Evolutionary conservation across 371 early-diverging fungal species (phyloP), one percentile per base, ranked within the genome.

Genomic region (Smittium culicis): DNA sequence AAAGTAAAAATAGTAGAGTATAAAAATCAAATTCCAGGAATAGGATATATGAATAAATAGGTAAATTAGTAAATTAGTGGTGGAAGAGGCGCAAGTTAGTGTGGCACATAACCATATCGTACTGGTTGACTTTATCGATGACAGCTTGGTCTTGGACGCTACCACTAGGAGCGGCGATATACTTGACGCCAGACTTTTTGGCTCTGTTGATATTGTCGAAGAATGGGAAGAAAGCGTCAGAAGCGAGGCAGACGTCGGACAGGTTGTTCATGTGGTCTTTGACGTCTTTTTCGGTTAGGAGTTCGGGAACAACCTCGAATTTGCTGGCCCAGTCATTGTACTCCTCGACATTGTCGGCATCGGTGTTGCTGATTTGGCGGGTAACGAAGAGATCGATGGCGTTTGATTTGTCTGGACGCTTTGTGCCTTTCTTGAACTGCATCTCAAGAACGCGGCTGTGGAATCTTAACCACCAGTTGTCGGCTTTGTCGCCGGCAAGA

Each of bases 171-270:
- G 93, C 93, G 58, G 92, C 94, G 68, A 96, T 81, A 74, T 84
- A 90, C 67, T 81, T 79, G 68, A 91, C 98, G 70, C 98, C 98
- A 30, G 88, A 86, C 74, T 85, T 82, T 33, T 81, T 78, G 54
- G 88, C 96, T 62, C 98, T 85, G 74, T 90, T 88, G 67, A 97
- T 80, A 72, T 94, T 96, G 79, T 97, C 98, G 14, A 88, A 81
- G 86, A 97, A 97, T 73, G 98, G 98, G 92, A 97, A 97, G 87
- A 97, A 97, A 54, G 96, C 96, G 76, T 97, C 98, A 30, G 92
- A 92, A 1, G 91, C 85, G 8, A 94, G 80, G 16, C 88, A 88
- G 34, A 95, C 89, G 61, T 84, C 91, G 31, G 67, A 75, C 63
- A 91, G 79, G 71, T 82, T 66, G 64, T 74, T 76, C 81, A 88